These are phyloP conservation scores for Mycena sanguinolenta DNA, from an alignment of 768 basidiomycete genomes.

Conservation along the genomic window DNA sequence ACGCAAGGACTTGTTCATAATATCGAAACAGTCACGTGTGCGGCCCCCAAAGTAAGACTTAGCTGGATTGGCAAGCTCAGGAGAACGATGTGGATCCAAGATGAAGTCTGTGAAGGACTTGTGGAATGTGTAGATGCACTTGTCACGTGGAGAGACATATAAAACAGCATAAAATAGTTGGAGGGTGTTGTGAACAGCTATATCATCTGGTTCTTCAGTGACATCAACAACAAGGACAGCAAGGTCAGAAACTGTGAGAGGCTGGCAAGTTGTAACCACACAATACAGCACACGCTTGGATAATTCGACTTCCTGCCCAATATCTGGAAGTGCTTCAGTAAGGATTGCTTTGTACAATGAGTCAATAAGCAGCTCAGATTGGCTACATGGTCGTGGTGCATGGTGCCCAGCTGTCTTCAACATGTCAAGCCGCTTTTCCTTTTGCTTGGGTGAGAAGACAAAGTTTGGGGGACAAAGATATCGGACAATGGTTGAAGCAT, in stretches of 20 bases:
- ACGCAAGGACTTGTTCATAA: background rate
- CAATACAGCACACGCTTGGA: background rate
- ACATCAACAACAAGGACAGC: background rate
- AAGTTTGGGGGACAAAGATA: background rate
- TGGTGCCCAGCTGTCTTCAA: background rate
- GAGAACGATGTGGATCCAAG: background rate
- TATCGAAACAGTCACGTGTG: background rate
- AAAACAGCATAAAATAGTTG: background rate
- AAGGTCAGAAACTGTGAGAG: background rate
- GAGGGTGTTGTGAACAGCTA: background rate
- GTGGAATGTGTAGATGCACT: background rate
- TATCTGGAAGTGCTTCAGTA: no score
- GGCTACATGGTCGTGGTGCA: background rate
- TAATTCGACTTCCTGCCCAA: no score
- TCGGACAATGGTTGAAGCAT: background rate
- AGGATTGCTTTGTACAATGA: no score
- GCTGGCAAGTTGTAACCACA: background rate
- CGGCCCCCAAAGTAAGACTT: background rate
- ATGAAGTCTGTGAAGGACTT: background rate
- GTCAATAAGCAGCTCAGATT: background rate
- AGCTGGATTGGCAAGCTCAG: background rate
- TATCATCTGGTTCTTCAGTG: background rate
- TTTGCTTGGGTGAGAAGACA: background rate
- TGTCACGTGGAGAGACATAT: background rate
- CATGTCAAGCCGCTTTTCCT: background rate